These are phyloP conservation scores for Blastobotrys terrestris DNA, from an alignment of 805 yeast species.

Conservation along the genomic window DNA sequence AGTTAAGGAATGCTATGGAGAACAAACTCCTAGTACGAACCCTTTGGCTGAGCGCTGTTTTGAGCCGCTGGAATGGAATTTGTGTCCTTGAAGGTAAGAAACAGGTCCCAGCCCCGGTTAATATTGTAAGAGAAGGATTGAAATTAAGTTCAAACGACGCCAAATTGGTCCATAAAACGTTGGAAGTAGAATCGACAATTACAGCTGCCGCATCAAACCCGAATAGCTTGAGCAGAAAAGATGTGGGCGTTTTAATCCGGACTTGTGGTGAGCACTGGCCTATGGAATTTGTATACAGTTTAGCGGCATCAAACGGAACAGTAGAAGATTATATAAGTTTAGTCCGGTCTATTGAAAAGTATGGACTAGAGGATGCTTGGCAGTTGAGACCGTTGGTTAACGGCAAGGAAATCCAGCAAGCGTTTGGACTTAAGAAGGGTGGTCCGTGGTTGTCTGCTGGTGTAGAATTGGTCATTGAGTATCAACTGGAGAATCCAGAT, in stretches of 20 bases:
- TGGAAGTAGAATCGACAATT: slow-evolving; percentile 25
- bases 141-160: slow-evolving; percentile 55
- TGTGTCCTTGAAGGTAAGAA: slow-evolving; percentile 36
- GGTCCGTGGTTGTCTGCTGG: slow-evolving; percentile 81
- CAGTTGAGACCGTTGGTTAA: slow-evolving; percentile 56
- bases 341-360: slow-evolving; percentile 8
- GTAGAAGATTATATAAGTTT: slow-evolving; percentile 29
- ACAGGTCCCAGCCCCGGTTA: slow-evolving; percentile 37
- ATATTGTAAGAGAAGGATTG: slow-evolving; percentile 62
- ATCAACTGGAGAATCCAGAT: slow-evolving; percentile 75
- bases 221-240: slow-evolving; percentile 31
- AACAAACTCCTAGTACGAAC: slow-evolving; percentile 7
- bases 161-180: slow-evolving; percentile 43
- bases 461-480: slow-evolving; percentile 49
- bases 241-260: slow-evolving; percentile 54
- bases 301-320: slow-evolving; percentile 28
- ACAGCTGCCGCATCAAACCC: background rate
- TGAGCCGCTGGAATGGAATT: slow-evolving; percentile 44
- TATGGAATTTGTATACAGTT: slow-evolving; percentile 35
- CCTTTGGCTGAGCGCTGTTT: slow-evolving; percentile 45
- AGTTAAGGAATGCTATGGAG: background rate
- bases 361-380: slow-evolving; percentile 40
- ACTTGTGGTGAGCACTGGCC: slow-evolving; percentile 48
- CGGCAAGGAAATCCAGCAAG: slow-evolving; percentile 54
- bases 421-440: slow-evolving; percentile 51